Conservation (phyloP, 2,329 filamentous ascomycete genomes). For the Microcyclospora pomicola region DNA sequence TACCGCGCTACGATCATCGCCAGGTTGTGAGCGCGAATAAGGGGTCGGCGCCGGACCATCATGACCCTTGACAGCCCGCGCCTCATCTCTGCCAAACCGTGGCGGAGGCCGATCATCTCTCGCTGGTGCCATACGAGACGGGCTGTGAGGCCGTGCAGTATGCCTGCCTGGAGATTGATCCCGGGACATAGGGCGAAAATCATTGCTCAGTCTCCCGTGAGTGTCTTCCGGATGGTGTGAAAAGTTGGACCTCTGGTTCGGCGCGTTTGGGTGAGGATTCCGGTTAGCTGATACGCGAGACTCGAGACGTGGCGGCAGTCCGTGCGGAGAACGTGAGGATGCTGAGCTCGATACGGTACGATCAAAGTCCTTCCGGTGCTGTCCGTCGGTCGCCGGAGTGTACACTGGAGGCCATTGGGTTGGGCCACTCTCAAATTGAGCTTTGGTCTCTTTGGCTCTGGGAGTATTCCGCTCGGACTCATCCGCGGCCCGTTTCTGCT, state of each 20-base stretch:
- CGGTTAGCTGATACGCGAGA: not conserved
- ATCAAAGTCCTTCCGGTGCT: too few species aligned
- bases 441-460: too few species aligned
- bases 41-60: conserved; percentile 1
- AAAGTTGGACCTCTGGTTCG: conserved; percentile 8
- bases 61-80: not conserved
- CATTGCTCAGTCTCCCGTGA: conserved; percentile 32
- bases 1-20: not conserved
- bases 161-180: conserved; percentile 29
- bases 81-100: conserved; percentile 15
- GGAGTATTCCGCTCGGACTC: too few species aligned
- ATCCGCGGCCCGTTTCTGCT: too few species aligned
- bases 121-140: conserved; percentile 8
- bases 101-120: conserved; percentile 25
- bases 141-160: conserved; percentile 25
- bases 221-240: conserved; percentile 22
- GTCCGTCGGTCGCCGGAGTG: conserved; percentile 13
- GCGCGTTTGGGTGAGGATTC: too few species aligned
- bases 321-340: conserved; percentile 22
- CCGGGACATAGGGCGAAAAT: conserved; percentile 23
- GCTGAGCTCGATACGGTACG: conserved; percentile 12
- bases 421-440: too few species aligned
- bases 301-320: conserved; percentile 32
- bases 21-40: conserved; percentile 2
- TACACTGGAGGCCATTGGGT: not conserved